Base-by-base conservation (phyloP, 306 rosid genomes). In the Prunus dulcis region DNA sequence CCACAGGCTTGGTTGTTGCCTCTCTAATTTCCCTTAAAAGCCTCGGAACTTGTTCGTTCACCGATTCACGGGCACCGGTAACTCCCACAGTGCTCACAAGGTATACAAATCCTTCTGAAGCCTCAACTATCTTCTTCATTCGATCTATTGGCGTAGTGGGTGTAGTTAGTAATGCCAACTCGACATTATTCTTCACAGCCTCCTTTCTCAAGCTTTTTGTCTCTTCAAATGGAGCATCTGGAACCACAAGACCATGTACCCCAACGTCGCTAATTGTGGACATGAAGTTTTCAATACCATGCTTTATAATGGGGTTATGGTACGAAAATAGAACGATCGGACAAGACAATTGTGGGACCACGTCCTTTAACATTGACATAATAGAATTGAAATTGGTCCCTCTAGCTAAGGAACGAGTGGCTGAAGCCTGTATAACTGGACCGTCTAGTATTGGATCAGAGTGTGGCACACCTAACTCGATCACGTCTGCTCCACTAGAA, bases 341-440 rank as follows among this genome's bases (percentile, higher is more conserved):
- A 80, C 91, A 87, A 62, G 95, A 87, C 74, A 94, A 70, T 51
- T 90, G 89, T 3, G 97, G 98, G 74, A 86, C 75, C 64, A 94
- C 98, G 86, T 83, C 96, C 82, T 86, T 87, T 86, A 95, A 73
- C 97, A 95, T 95, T 19, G 91, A 81, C 56, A 85, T 73, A 71
- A 92, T 87, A 1, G 88, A 77, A 67, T 89, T 72, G 13, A 92
- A 82, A 80, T 89, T 89, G 76, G 88, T 88, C 25, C 97, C 98
- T 77, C 73, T 87, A 55, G 89, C 93, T 84, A 92, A 84, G 65
- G 98, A 86, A 70, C 97, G 89, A 20, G 91, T 81, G 5, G 93
- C 88, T 70, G 98, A 97, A 83, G 95, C 97, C 89, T 92, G 97
- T 76, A 94, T 94, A 78, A 94, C 96, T 46, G 97, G 98, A 75